These are phyloP conservation scores for Populus simonii DNA, from an alignment of 345 rosid genomes.

Conservation along the genomic window DNA sequence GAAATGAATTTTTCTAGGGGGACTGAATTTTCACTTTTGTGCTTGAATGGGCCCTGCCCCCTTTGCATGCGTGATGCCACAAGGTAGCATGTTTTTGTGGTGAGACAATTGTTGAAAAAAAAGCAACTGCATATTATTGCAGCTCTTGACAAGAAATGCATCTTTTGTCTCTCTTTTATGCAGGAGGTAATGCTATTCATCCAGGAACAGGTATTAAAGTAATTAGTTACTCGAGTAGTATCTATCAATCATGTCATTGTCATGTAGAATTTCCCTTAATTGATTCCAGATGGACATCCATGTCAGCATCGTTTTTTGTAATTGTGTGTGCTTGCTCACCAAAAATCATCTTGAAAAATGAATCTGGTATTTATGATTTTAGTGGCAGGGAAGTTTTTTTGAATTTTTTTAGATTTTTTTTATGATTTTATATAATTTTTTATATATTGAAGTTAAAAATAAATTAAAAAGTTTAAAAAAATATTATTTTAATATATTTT, in stretches of 20 bases:
- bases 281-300: background rate
- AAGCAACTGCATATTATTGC: background rate
- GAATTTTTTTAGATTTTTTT: no score
- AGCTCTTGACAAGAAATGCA: background rate
- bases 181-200: background rate
- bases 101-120: background rate
- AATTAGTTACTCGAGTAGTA: background rate
- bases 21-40: background rate
- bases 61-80: background rate
- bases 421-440: no score
- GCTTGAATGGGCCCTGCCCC: background rate
- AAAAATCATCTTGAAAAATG: background rate
- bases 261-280: background rate
- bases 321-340: background rate
- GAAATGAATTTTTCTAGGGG: background rate
- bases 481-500: no score
- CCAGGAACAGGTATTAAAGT: background rate
- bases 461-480: no score
- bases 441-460: fast-evolving
- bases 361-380: background rate
- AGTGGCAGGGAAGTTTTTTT: background rate
- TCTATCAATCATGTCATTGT: background rate
- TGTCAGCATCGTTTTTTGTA: background rate
- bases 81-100: background rate
- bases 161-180: background rate